phyloP scores from a whole-genome alignment of 1,139 yeast genomes.

The Kodamaea fungicola region DNA sequence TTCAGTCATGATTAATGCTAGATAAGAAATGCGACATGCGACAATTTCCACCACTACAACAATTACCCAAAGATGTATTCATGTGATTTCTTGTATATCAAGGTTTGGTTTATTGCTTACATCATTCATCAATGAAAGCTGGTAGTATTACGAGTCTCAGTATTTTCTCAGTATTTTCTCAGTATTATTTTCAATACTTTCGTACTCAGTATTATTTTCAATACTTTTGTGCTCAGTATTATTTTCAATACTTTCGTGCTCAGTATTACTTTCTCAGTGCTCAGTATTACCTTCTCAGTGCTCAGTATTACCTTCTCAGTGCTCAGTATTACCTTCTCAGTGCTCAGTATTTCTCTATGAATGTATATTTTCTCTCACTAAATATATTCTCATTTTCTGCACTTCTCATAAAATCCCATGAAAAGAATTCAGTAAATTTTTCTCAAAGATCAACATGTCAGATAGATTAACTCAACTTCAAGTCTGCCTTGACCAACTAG shows the following conservation, averaged over 20 bases:
- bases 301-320: too few relatives aligned
- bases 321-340: too few relatives aligned
- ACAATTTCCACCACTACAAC: slow-evolving; percentile 1
- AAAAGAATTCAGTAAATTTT: background rate
- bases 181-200: too few relatives aligned
- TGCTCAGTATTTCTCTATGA: too few relatives aligned
- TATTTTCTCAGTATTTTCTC: too few relatives aligned
- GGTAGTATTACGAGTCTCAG: too few relatives aligned
- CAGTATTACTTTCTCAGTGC: too few relatives aligned
- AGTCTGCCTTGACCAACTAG: slow-evolving; percentile 83
- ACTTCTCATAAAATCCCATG: background rate
- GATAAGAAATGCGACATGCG: background rate
- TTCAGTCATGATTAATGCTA: slow-evolving; percentile 2
- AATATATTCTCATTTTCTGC: background rate
- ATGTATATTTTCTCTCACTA: background rate
- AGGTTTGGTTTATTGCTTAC: background rate
- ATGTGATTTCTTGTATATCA: background rate
- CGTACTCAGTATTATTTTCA: too few relatives aligned
- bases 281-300: too few relatives aligned
- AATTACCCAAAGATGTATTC: background rate
- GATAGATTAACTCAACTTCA: slow-evolving; percentile 93
- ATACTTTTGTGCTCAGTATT: too few relatives aligned
- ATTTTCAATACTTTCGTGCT: too few relatives aligned
- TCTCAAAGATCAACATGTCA: slow-evolving; percentile 41
- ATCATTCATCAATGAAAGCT: too few relatives aligned